phyloP scores from a whole-genome alignment of 106 monocot species.

The Triglochin maritima region DNA sequence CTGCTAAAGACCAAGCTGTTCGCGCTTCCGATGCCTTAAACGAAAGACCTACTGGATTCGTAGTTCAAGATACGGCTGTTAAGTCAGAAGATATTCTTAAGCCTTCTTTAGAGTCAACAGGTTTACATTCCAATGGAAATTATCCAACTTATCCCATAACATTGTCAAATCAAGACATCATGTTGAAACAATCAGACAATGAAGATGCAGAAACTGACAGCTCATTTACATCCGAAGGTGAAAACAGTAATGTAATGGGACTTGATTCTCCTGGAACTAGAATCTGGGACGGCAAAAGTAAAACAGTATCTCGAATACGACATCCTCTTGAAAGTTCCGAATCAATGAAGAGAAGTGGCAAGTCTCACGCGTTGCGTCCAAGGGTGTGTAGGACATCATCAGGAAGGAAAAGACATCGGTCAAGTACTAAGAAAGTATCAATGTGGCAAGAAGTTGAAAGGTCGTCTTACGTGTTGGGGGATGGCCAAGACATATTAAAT shows the following conservation, averaged over 20 bases:
- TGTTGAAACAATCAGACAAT: constrained; percentile 7
- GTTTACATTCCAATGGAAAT: constrained; percentile 17
- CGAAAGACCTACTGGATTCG: background rate
- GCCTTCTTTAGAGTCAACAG: constrained; percentile 1
- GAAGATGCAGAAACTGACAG: constrained; percentile 55
- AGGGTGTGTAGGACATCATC: constrained; percentile 39
- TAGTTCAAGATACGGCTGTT: background rate
- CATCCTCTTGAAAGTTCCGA: constrained; percentile 90
- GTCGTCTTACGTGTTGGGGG: constrained; percentile 44
- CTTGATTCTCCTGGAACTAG: constrained; percentile 91
- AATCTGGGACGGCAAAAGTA: constrained; percentile 94
- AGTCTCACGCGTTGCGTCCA: constrained; percentile 28
- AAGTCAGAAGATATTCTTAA: background rate
- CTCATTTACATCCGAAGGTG: constrained; percentile 64
- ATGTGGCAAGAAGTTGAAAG: constrained; percentile 65
- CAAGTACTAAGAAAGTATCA: constrained; percentile 32
- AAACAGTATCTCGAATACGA: constrained; percentile 44
- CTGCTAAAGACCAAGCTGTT: constrained; percentile 3
- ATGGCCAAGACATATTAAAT: constrained; percentile 41
- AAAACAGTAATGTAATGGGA: constrained; percentile 54
- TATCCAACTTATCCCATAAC: constrained; percentile 8
- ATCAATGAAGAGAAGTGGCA: constrained; percentile 35
- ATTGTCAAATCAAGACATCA: constrained; percentile 19
- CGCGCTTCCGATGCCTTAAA: constrained; percentile 1
- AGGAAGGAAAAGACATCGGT: constrained; percentile 53